These are phyloP conservation scores for Fusarium annulatum DNA, from an alignment of 2,329 filamentous ascomycete genomes.

Conservation along the genomic window DNA sequence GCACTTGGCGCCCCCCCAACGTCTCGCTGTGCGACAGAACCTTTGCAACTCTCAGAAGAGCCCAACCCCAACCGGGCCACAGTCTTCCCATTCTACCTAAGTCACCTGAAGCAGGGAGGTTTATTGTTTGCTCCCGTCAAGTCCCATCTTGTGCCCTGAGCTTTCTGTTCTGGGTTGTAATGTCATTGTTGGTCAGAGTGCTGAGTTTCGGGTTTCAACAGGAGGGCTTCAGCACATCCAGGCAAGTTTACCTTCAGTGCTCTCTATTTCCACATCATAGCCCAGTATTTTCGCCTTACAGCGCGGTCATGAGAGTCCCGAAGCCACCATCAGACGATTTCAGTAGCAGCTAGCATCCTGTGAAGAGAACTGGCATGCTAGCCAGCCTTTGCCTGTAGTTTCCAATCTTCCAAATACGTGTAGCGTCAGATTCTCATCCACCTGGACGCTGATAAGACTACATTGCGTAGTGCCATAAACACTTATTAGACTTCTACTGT, in stretches of 20 bases:
- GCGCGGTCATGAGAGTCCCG: not conserved
- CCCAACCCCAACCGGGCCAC: not conserved
- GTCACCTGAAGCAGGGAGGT: not conserved
- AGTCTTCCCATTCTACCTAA: not conserved
- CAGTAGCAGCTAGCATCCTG: not conserved
- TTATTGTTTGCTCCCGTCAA: not conserved
- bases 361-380: not conserved
- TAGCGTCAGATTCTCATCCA: not conserved
- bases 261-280: not conserved
- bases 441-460: not conserved
- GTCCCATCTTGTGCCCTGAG: not conserved
- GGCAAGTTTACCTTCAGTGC: not conserved
- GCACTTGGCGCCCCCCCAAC: conserved; percentile 27
- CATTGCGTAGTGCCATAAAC: not conserved
- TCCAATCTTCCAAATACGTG: not conserved
- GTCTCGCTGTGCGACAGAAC: conserved; percentile 25
- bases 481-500: not conserved
- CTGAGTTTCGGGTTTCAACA: not conserved
- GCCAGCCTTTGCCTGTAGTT: not conserved
- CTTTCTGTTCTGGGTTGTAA: not conserved
- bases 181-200: not conserved
- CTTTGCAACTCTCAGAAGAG: conserved; percentile 26
- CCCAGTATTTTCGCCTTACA: not conserved
- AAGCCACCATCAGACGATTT: not conserved
- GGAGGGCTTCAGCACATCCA: conserved; percentile 5